Conservation (phyloP, 768 basidiomycete genomes). For the Baorangia bicolor region DNA sequence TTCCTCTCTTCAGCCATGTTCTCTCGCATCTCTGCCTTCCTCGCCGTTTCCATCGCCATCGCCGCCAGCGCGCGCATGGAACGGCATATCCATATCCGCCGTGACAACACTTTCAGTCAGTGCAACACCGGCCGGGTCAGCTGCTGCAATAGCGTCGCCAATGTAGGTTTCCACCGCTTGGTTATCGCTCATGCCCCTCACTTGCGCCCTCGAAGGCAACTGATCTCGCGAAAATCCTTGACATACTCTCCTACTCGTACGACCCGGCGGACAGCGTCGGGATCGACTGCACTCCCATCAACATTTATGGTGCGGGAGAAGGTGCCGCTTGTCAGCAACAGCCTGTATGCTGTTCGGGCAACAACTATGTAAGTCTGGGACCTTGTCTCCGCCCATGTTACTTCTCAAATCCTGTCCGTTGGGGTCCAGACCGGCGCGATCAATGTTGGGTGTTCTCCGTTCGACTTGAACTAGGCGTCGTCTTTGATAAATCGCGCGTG, state of each 20-base stretch:
- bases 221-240: background rate
- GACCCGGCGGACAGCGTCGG: constrained; percentile 23
- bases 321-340: constrained; percentile 22
- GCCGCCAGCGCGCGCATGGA: constrained; percentile 26
- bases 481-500: background rate
- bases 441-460: constrained; percentile 27
- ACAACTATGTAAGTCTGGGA: constrained; percentile 16
- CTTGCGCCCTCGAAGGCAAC: constrained; percentile 10
- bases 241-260: constrained; percentile 8
- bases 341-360: constrained; percentile 26
- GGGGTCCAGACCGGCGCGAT: constrained; percentile 14
- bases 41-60: constrained; percentile 18
- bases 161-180: constrained; percentile 15
- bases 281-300: constrained; percentile 25
- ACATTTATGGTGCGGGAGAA: constrained; percentile 18
- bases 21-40: constrained; percentile 17
- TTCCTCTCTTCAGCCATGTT: constrained; percentile 18
- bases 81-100: constrained; percentile 13
- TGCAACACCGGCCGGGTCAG: constrained; percentile 21
- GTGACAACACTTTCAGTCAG: background rate
- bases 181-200: background rate
- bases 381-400: background rate
- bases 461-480: constrained; percentile 19
- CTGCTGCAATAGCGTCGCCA: constrained; percentile 21
- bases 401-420: background rate